Conservation (phyloP, 257 asterid genomes). For the Gardenia jasminoides region DNA sequence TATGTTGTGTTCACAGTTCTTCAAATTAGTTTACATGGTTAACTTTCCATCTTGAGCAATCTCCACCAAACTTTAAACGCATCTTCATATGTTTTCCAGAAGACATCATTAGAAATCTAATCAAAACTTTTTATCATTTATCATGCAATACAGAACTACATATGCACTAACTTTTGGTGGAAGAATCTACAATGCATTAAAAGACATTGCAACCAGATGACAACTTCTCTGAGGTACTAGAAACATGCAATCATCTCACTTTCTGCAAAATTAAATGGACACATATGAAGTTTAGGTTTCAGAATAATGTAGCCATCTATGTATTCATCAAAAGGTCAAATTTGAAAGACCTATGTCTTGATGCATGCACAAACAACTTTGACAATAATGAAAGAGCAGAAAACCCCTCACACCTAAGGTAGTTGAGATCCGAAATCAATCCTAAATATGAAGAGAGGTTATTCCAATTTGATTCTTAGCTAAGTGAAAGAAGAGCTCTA, state of each 20-base stretch:
- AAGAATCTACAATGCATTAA: background rate
- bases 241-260: background rate
- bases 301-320: background rate
- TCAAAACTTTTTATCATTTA: background rate
- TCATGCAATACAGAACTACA: background rate
- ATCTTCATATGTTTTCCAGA: background rate
- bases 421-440: background rate
- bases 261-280: background rate
- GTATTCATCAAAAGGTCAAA: background rate
- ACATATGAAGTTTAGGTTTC: background rate
- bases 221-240: background rate
- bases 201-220: background rate
- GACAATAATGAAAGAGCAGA: no score
- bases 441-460: background rate
- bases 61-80: background rate
- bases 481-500: background rate
- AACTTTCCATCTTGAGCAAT: background rate
- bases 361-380: no score
- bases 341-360: background rate
- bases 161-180: background rate
- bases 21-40: background rate
- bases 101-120: background rate
- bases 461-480: background rate
- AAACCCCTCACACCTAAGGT: background rate
- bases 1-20: background rate